Evolutionary conservation across 371 early-diverging fungal genomes (phyloP).

Genomic region (Mucor velutinosus): DNA sequence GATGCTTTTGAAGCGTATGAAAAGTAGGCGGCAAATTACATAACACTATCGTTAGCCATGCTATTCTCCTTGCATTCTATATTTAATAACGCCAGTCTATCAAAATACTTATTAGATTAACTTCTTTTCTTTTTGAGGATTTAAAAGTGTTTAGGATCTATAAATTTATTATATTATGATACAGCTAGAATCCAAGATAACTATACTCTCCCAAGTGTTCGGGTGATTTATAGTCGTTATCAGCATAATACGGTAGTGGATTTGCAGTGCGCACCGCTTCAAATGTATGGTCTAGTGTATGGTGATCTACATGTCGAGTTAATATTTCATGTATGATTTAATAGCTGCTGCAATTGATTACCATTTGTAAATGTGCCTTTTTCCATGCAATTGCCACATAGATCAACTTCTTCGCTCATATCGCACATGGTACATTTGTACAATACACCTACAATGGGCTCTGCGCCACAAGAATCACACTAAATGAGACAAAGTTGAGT

Average conservation of each 20-base stretch:
- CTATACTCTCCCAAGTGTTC: conserved; percentile 54
- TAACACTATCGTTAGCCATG: no score
- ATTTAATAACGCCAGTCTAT: no score
- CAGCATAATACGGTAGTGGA: conserved; percentile 50
- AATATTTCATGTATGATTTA: not conserved
- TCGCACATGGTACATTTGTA: conserved; percentile 67
- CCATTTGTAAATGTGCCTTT: conserved; percentile 54
- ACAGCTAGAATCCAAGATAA: conserved; percentile 42
- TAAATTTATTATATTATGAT: no score
- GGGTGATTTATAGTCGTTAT: conserved; percentile 50
- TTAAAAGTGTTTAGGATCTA: no score
- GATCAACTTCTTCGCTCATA: conserved; percentile 52
- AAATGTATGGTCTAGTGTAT: conserved; percentile 51
- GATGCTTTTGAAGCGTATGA: no score
- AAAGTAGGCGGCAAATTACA: no score
- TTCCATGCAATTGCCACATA: conserved; percentile 53
- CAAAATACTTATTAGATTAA: no score
- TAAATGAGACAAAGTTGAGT: conserved; percentile 9
- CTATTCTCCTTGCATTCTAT: no score
- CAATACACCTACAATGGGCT: conserved; percentile 64
- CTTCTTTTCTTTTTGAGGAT: no score
- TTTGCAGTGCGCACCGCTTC: conserved; percentile 48
- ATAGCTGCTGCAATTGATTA: conserved; percentile 8
- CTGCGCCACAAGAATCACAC: conserved; percentile 66
- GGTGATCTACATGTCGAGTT: conserved; percentile 38